A percentile compares a stretch with the other conserved stretches of the same genome.
Evolutionary conservation across 2,329 filamentous ascomycete genomes (phyloP).

Genomic region (Thielaviopsis ethacetica): DNA sequence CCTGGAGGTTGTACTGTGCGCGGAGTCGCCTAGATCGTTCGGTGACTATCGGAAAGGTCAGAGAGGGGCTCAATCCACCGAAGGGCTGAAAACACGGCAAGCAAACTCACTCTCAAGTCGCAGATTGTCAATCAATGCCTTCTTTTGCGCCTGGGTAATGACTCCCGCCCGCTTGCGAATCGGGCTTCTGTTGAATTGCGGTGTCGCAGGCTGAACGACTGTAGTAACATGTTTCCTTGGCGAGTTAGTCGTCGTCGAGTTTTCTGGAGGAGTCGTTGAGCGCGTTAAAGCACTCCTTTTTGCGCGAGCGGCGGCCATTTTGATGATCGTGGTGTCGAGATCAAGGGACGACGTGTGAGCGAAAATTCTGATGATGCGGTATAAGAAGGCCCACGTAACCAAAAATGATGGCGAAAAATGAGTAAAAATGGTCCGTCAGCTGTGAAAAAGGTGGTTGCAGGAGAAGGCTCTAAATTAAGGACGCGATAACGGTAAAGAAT

Average conservation of each 20-base stretch:
- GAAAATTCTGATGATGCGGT: not conserved
- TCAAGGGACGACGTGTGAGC: not conserved
- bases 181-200: constrained; percentile 34
- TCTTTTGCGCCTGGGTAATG: constrained; percentile 59
- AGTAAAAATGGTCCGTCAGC: not conserved
- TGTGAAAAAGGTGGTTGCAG: not conserved
- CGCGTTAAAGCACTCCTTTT: constrained; percentile 16
- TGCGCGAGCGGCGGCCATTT: constrained; percentile 31
- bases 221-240: constrained; percentile 18
- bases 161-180: constrained; percentile 43
- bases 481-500: not conserved
- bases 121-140: constrained; percentile 74
- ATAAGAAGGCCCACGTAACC: not conserved
- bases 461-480: not conserved
- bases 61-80: not conserved
- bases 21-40: constrained; percentile 76
- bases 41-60: constrained; percentile 41
- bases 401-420: not conserved
- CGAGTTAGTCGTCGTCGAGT: constrained; percentile 17
- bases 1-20: constrained; percentile 77
- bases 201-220: constrained; percentile 20
- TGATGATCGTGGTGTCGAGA: constrained; percentile 4
- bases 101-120: constrained; percentile 61
- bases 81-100: not conserved
- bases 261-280: constrained; percentile 17